A percentile compares a stretch with the other conserved stretches of the same genome.
Evolutionary conservation across 257 asterid species (phyloP).

Genomic region (Solanum rostratum): DNA sequence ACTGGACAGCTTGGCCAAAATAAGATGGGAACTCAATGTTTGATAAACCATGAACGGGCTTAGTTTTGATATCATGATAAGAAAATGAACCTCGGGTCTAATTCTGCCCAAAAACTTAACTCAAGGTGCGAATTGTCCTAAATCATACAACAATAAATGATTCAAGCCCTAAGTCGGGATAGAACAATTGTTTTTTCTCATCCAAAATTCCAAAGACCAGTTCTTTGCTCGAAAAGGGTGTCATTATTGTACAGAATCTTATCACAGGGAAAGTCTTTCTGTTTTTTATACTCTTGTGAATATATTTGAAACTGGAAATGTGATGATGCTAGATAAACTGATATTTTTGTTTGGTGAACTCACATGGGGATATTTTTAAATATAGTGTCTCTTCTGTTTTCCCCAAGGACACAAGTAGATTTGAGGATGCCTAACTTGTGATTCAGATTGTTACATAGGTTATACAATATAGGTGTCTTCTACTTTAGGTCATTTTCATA

Average conservation of each 20-base stretch:
- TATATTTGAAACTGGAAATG: neutral
- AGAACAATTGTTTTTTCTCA: neutral
- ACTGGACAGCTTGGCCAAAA: neutral
- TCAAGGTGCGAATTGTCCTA: neutral
- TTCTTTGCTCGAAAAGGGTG: neutral
- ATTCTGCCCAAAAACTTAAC: neutral
- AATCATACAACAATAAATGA: neutral
- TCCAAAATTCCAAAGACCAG: neutral
- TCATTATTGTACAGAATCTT: neutral
- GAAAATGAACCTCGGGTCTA: neutral
- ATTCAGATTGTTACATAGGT: neutral
- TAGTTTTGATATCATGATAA: neutral
- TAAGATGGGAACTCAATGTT: neutral
- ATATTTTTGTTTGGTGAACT: neutral
- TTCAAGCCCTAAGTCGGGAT: neutral
- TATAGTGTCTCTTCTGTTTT: neutral
- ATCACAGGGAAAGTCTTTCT: neutral
- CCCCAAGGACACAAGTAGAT: neutral
- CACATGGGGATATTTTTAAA: neutral
- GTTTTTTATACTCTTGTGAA: neutral
- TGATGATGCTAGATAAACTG: neutral
- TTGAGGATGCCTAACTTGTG: neutral
- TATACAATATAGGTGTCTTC: neutral
- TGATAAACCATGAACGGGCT: neutral
- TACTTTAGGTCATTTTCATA: neutral